These are phyloP conservation scores for Pyrenochaeta sp. DNA, from an alignment of 2,329 filamentous ascomycete species.

Conservation along the genomic window DNA sequence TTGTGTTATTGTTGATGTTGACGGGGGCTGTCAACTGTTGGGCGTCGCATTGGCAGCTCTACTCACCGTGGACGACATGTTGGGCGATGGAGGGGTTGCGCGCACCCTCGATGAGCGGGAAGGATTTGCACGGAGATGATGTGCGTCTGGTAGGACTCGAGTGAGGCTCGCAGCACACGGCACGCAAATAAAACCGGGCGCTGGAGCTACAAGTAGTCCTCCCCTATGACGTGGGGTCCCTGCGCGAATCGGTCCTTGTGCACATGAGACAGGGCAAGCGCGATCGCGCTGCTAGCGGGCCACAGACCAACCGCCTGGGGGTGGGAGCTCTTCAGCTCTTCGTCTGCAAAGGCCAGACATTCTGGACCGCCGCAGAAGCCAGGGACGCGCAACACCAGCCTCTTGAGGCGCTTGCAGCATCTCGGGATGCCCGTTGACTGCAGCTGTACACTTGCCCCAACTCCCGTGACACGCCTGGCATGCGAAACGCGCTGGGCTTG, in stretches of 20 bases:
- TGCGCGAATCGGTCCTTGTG: conserved; percentile 20
- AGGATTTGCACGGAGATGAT: conserved; percentile 11
- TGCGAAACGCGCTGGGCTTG: conserved; percentile 6
- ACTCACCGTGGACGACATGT: conserved; percentile 35
- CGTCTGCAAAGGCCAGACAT: conserved; percentile 1
- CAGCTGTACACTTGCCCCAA: conserved; percentile 6
- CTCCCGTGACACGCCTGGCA: background rate
- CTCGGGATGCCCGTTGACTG: conserved; percentile 14
- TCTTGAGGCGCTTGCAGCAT: conserved; percentile 11
- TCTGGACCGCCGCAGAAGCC: conserved; percentile 20
- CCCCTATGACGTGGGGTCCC: conserved; percentile 29
- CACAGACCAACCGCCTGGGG: conserved; percentile 15
- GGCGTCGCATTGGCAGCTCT: background rate
- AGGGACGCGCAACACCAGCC: conserved; percentile 20
- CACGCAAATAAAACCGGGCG: conserved; percentile 29
- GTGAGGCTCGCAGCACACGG: conserved; percentile 14
- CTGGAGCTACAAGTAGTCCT: conserved; percentile 25
- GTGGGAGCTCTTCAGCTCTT: conserved; percentile 17
- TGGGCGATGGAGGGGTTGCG: conserved; percentile 18
- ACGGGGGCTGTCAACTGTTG: no score
- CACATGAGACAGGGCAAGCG: conserved; percentile 9
- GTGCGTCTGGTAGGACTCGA: background rate
- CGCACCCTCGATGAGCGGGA: conserved; percentile 11
- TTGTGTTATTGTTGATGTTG: background rate
- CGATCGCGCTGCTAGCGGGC: conserved; percentile 5